These are phyloP conservation scores for Tuber melanosporum DNA, from an alignment of 495 filamentous ascomycete species.

Conservation along the genomic window DNA sequence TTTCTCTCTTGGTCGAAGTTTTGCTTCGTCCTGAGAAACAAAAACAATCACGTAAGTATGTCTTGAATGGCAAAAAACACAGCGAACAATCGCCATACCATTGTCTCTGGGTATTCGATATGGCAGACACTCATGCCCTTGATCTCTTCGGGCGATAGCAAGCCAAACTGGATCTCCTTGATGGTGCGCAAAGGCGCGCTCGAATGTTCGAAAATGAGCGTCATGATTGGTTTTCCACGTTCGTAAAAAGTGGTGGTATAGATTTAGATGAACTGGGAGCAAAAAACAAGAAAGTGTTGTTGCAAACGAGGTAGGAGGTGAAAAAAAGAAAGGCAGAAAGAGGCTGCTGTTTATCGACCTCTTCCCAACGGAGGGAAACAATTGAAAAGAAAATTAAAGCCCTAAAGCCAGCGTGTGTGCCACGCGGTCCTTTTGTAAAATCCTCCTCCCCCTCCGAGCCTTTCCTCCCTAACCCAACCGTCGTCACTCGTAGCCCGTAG, in stretches of 20 bases:
- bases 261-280: background rate
- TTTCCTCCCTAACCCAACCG: background rate
- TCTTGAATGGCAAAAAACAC: constrained; percentile 12
- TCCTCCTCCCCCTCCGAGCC: background rate
- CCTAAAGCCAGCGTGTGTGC: background rate
- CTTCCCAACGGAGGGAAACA: background rate
- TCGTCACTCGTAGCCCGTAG: background rate
- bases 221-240: constrained; percentile 57
- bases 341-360: background rate
- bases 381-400: constrained; percentile 1
- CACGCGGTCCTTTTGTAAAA: constrained; percentile 1
- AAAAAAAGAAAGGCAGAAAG: background rate
- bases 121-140: constrained; percentile 93
- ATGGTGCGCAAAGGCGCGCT: constrained; percentile 92
- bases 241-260: background rate
- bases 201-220: constrained; percentile 83
- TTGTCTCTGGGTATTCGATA: constrained; percentile 93
- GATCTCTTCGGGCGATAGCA: constrained; percentile 93
- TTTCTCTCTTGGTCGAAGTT: constrained; percentile 73
- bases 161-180: constrained; percentile 96
- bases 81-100: constrained; percentile 52
- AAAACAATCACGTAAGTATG: constrained; percentile 17
- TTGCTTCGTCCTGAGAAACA: constrained; percentile 65
- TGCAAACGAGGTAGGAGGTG: background rate
- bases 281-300: background rate